Conservation (phyloP, 441 rosid species). For the Erysimum cheiri region DNA sequence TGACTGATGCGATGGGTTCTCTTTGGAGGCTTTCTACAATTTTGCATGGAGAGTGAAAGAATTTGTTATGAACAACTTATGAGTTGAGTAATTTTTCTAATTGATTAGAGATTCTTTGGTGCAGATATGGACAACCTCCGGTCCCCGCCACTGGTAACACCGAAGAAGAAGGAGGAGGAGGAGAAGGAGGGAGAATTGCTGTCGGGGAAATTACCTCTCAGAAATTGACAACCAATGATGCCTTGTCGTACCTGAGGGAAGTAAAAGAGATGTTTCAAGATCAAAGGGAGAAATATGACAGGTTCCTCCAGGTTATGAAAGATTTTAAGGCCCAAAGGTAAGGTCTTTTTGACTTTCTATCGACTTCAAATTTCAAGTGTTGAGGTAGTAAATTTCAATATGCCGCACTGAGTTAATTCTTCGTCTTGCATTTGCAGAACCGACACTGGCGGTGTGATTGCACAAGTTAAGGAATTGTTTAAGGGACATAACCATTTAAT, state of each 20-base stretch:
- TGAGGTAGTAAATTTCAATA: conserved; percentile 24
- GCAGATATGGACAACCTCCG: conserved; percentile 76
- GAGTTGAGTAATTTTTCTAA: background rate
- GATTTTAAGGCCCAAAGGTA: conserved; percentile 96
- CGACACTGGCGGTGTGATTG: conserved; percentile 92
- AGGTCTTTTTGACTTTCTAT: conserved; percentile 10
- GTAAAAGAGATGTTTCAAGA: conserved; percentile 97
- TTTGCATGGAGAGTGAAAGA: conserved; percentile 16
- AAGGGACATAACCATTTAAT: conserved; percentile 92
- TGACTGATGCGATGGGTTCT: conserved; percentile 3
- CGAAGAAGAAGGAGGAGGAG: conserved; percentile 46
- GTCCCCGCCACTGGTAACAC: conserved; percentile 38
- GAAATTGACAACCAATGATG: conserved; percentile 90
- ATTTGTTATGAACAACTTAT: background rate
- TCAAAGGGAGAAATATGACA: conserved; percentile 87
- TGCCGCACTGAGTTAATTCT: background rate
- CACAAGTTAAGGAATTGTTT: conserved; percentile 90
- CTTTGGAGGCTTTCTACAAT: background rate
- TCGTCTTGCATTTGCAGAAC: conserved; percentile 62
- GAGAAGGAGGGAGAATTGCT: conserved; percentile 48
- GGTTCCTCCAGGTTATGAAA: conserved; percentile 95
- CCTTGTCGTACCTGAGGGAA: conserved; percentile 85
- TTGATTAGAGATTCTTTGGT: conserved; percentile 18
- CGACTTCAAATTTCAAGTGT: background rate
- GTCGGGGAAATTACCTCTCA: conserved; percentile 56